Base-by-base conservation (phyloP, 2,329 filamentous ascomycete species). In the Talaromyces sp. region DNA sequence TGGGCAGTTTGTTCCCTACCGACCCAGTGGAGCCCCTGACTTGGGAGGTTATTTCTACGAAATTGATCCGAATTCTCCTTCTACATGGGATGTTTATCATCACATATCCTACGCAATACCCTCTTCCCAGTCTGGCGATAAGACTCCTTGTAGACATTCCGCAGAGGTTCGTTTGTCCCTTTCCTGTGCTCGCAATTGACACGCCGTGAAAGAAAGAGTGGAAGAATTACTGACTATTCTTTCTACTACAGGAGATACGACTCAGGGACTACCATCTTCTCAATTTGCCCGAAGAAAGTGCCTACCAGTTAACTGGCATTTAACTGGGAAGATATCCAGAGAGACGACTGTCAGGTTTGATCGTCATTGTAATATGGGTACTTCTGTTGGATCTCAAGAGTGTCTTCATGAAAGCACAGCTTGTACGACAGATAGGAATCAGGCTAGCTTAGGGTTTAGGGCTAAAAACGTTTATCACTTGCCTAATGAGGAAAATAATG, bases 241-340 rank as follows among this genome's bases (percentile, higher is more conserved):
- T 28, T 31, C 11, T n/a, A 21, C 31, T 21, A 31, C 16, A 63
- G 62, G 62, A 63, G 28, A 50, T 63, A 12, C 33, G 62, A 52
- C 58, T 63, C 6, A 60, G 60, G 44, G 58, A 63, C 25, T 63
- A 63, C 16, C 2, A 57, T 3, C 1, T 44, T 14, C 31, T 40
- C 9, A 48, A 39, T 33, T 16, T 54, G 25, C 37, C n/a, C 7
- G 54, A 42, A 12, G 18, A 57, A 28, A 57, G 21, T 42, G 18
- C 25, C 33, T 57, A 21, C n/a, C n/a, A n/a, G n/a, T n/a, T n/a
- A n/a, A n/a, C n/a, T n/a, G n/a, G n/a, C n/a, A n/a, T 35, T 28
- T 18, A 28, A 23, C 28, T 40, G 35, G 21, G 11, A 25, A 35
- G 23, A 11, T 2, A 3, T 2, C 21, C 11, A 2, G 2, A 14